These are phyloP conservation scores for Rhizoctonia solani DNA, from an alignment of 1,284 basidiomycete species.

Conservation along the genomic window DNA sequence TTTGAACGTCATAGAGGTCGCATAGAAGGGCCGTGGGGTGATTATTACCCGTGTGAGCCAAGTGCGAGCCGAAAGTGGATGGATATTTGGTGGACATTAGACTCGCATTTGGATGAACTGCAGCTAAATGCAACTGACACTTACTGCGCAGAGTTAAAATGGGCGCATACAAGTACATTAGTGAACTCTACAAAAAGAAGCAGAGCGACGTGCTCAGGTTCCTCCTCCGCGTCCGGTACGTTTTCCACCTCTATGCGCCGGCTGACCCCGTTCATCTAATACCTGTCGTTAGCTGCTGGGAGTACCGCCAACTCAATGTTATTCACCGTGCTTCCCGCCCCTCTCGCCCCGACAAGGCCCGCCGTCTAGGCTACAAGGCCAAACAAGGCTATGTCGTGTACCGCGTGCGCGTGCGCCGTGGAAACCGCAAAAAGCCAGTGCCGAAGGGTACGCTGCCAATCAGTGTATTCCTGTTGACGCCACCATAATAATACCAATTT, in stretches of 20 bases:
- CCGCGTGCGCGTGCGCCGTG: slow-evolving; percentile 95
- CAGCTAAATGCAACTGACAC: too few relatives aligned
- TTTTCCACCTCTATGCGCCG: slow-evolving; percentile 36
- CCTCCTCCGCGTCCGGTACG: slow-evolving; percentile 93
- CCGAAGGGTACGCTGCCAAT: slow-evolving; percentile 74
- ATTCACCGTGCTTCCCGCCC: slow-evolving; percentile 98
- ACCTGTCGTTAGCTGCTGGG: slow-evolving; percentile 99
- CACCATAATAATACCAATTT: slow-evolving; percentile 36
- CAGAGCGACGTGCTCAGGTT: slow-evolving; percentile 98
- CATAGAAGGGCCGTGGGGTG: too few relatives aligned
- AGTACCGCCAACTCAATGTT: slow-evolving; percentile 97
- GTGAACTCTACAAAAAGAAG: slow-evolving; percentile 95
- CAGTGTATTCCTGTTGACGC: slow-evolving; percentile 36
- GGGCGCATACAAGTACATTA: slow-evolving; percentile 92
- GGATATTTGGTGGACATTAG: not conserved
- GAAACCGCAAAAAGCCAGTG: slow-evolving; percentile 99
- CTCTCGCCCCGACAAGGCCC: slow-evolving; percentile 98
- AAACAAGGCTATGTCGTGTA: slow-evolving; percentile 99
- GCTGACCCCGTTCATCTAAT: slow-evolving; percentile 8
- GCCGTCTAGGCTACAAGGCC: slow-evolving; percentile 98
- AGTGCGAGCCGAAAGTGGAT: too few relatives aligned
- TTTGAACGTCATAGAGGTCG: not conserved
- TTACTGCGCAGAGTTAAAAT: too few relatives aligned
- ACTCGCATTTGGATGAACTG: not conserved
- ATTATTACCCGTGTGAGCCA: too few relatives aligned